Conservation (phyloP, 345 rosid species). For the Syzygium oleosum region DNA sequence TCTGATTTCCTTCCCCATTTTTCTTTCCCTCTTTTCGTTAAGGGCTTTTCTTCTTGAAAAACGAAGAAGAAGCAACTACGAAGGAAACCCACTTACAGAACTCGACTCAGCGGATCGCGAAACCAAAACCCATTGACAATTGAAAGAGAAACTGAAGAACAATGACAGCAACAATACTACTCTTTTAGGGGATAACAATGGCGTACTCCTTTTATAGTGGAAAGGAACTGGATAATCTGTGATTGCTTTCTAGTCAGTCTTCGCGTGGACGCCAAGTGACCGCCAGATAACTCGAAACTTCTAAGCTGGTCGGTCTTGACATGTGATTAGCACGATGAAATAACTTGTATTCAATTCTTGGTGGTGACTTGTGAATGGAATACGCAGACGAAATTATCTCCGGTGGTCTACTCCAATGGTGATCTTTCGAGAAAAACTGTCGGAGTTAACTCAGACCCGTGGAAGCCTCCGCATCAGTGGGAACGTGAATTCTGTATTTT, state of each 20-base stretch:
- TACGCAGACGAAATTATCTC: background rate
- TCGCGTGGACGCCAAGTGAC: background rate
- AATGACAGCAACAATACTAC: background rate
- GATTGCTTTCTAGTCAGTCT: background rate
- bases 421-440: background rate
- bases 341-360: background rate
- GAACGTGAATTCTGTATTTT: background rate
- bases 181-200: background rate
- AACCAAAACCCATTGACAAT: background rate
- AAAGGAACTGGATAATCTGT: background rate
- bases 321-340: background rate
- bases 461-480: background rate
- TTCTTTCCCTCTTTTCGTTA: background rate
- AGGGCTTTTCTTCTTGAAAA: background rate
- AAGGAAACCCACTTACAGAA: background rate
- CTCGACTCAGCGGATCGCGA: background rate
- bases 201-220: background rate
- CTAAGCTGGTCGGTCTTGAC: background rate
- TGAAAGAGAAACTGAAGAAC: background rate
- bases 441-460: background rate
- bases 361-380: background rate
- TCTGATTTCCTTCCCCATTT: conserved; percentile 2
- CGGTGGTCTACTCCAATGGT: background rate
- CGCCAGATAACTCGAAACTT: background rate
- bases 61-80: background rate